These are phyloP conservation scores for Wickerhamiella dianesei DNA, from an alignment of 805 yeast species.

Conservation along the genomic window DNA sequence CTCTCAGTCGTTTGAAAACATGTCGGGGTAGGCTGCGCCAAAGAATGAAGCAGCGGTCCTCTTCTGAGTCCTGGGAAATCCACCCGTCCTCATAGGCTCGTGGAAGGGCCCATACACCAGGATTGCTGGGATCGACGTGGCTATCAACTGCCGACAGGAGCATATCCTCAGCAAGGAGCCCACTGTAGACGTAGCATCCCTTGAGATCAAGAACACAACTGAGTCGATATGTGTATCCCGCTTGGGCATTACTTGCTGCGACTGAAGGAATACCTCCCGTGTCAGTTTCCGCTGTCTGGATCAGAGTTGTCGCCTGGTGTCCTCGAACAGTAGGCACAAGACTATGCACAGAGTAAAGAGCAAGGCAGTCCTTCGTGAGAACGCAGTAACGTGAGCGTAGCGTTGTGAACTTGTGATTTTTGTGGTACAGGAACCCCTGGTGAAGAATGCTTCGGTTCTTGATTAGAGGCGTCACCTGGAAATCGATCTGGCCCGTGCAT, in stretches of 20 bases:
- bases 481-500: slow-evolving; percentile 5
- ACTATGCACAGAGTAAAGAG: slow-evolving; percentile 38
- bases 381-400: slow-evolving; percentile 51
- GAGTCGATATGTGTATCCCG: not conserved
- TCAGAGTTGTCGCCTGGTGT: not conserved
- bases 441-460: slow-evolving; percentile 45
- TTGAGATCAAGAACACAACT: not conserved
- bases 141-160: slow-evolving; percentile 33
- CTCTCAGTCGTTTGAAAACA: not conserved
- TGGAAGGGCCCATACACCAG: slow-evolving; percentile 50
- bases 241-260: not conserved
- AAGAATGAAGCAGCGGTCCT: slow-evolving; percentile 62
- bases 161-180: slow-evolving; percentile 44
- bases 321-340: not conserved
- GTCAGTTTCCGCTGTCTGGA: not conserved
- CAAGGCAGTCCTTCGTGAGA: slow-evolving; percentile 55
- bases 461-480: slow-evolving; percentile 35
- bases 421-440: slow-evolving; percentile 57
- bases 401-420: slow-evolving; percentile 51
- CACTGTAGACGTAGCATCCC: slow-evolving; percentile 52
- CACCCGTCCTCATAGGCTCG: slow-evolving; percentile 72
- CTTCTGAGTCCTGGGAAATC: slow-evolving; percentile 66
- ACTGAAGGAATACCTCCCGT: not conserved
- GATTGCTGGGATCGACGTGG: slow-evolving; percentile 35
- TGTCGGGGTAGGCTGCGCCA: slow-evolving; percentile 37